Percentiles rank a stretch among this genome's conserved stretches.
These are phyloP conservation scores for Colletotrichum sublineola DNA, from an alignment of 2,329 filamentous ascomycete genomes.

Conservation along the genomic window DNA sequence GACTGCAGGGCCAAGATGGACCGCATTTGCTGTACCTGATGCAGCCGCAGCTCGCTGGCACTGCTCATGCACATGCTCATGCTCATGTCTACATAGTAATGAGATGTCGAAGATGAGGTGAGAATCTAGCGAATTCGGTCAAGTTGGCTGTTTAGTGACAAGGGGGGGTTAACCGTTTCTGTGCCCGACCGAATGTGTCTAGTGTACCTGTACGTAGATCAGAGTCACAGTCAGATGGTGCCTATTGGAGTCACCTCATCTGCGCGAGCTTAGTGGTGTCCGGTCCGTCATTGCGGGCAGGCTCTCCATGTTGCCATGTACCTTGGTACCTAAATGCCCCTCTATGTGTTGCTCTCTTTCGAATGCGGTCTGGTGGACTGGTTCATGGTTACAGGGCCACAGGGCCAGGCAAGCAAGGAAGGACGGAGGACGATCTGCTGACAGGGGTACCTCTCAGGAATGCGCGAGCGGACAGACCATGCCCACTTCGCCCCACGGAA, in stretches of 20 bases:
- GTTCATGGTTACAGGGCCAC: constrained; percentile 6
- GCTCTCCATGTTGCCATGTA: constrained; percentile 16
- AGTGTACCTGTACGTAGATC: neutral
- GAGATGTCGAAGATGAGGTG: neutral
- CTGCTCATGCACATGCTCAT: neutral
- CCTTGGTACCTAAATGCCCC: neutral
- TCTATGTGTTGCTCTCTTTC: neutral
- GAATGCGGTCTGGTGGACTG: constrained; percentile 20
- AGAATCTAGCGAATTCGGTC: constrained; percentile 9
- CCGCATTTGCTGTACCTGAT: neutral
- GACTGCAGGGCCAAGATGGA: neutral
- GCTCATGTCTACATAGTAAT: neutral
- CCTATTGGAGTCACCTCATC: constrained; percentile 12
- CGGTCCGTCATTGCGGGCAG: neutral
- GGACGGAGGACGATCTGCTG: constrained; percentile 25
- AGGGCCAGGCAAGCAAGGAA: constrained; percentile 4
- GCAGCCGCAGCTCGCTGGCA: neutral
- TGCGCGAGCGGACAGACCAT: constrained; percentile 30
- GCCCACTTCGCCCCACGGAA: constrained; percentile 29
- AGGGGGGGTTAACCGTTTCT: neutral
- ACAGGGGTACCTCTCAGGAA: constrained; percentile 22
- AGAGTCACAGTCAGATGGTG: constrained; percentile 36
- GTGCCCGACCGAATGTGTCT: constrained; percentile 14
- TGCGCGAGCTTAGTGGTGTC: neutral
- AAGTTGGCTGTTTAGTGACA: neutral